phyloP scores from a whole-genome alignment of 2,329 filamentous ascomycete species.

The Hypoxylon sp. region DNA sequence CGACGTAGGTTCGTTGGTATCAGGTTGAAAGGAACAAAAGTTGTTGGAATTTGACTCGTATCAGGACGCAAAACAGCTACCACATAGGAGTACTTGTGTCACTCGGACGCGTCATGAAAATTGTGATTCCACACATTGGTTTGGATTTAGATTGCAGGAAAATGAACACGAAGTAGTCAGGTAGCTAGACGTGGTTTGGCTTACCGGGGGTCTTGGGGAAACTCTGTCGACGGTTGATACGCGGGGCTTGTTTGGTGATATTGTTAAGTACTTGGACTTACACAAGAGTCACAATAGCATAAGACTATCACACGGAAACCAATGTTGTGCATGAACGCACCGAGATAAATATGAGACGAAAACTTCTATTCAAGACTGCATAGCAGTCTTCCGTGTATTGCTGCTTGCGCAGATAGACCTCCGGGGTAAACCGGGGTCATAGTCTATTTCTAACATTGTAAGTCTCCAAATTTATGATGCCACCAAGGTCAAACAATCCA shows the following conservation, averaged over 20 bases:
- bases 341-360: constrained; percentile 7
- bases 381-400: constrained; percentile 13
- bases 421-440: constrained; percentile 18
- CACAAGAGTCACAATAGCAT: neutral
- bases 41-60: neutral
- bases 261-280: neutral
- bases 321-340: neutral
- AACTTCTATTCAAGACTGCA: constrained; percentile 26
- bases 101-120: constrained; percentile 21
- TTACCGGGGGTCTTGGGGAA: neutral
- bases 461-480: constrained; percentile 19
- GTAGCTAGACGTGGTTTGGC: neutral
- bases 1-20: neutral
- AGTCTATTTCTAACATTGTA: constrained; percentile 36
- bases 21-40: neutral
- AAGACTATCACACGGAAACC: neutral
- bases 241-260: neutral
- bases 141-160: neutral
- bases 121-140: neutral
- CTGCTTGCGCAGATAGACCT: constrained; percentile 39
- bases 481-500: neutral
- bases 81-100: constrained; percentile 18
- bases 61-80: neutral
- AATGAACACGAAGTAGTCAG: neutral
- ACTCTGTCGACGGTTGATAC: neutral